phyloP scores from a whole-genome alignment of 2,329 filamentous ascomycete species.

The Didymella keratinophila region DNA sequence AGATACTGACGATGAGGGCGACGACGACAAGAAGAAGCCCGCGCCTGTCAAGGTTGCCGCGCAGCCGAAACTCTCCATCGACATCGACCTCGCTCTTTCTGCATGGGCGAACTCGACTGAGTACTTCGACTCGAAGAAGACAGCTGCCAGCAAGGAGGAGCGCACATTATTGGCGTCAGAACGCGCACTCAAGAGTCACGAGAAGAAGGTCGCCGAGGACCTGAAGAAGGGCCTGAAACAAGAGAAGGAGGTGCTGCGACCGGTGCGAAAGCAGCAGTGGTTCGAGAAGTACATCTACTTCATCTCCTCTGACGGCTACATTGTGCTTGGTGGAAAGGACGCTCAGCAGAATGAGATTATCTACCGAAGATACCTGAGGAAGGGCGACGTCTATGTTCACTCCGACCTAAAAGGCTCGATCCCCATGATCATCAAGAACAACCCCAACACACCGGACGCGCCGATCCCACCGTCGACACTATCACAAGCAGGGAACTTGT shows the following conservation, averaged over 20 bases:
- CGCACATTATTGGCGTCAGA: constrained; percentile 84
- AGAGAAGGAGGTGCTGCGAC: constrained; percentile 86
- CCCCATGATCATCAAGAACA: constrained; percentile 91
- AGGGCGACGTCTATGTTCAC: constrained; percentile 91
- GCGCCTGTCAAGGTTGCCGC: constrained; percentile 43
- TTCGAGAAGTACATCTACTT: constrained; percentile 98
- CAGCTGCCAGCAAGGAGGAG: constrained; percentile 83
- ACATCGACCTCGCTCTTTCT: constrained; percentile 82
- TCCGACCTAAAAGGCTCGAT: constrained; percentile 86
- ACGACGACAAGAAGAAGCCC: constrained; percentile 58
- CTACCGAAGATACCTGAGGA: constrained; percentile 85
- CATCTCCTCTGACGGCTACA: constrained; percentile 91
- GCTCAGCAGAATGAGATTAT: constrained; percentile 88
- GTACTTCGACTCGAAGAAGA: constrained; percentile 90
- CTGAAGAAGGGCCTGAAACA: constrained; percentile 88
- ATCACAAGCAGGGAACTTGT: constrained; percentile 85
- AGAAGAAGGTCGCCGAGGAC: constrained; percentile 85
- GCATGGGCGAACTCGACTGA: constrained; percentile 90
- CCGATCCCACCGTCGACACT: constrained; percentile 92
- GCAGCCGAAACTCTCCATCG: constrained; percentile 68
- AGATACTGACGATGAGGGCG: constrained; percentile 66
- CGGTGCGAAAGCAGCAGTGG: constrained; percentile 85
- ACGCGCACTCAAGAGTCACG: constrained; percentile 85
- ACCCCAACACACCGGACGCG: constrained; percentile 75
- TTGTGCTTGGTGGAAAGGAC: constrained; percentile 89